phyloP scores from a whole-genome alignment of 164 flowering plant species.

The Akebia trifoliata region DNA sequence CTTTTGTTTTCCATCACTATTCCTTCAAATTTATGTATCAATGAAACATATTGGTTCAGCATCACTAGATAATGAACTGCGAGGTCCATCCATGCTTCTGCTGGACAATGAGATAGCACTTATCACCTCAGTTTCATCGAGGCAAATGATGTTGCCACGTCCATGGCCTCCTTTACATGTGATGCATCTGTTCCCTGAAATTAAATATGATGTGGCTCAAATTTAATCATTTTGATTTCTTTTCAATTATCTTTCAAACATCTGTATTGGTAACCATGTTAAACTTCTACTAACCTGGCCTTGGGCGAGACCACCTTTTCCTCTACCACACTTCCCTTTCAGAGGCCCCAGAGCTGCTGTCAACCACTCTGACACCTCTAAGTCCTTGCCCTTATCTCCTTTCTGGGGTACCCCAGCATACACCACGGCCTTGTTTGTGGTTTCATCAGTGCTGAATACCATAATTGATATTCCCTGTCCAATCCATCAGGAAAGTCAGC shows the following conservation, averaged over 20 bases:
- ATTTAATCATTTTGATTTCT: not conserved
- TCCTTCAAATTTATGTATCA: not conserved
- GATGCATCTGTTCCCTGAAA: slow-evolving; percentile 58
- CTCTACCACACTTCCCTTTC: slow-evolving; percentile 85
- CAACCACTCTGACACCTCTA: slow-evolving; percentile 84
- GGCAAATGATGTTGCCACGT: slow-evolving; percentile 52
- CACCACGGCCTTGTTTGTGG: slow-evolving; percentile 75
- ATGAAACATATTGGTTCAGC: not conserved
- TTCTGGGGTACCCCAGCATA: slow-evolving; percentile 84
- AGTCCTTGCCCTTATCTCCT: slow-evolving; percentile 35
- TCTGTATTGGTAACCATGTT: too few species aligned
- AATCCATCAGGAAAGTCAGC: slow-evolving; percentile 9
- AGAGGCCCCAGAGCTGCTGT: slow-evolving; percentile 60
- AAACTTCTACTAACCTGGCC: slow-evolving; percentile 77
- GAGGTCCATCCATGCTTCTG: not conserved
- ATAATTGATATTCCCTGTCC: slow-evolving; percentile 71
- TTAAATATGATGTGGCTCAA: not conserved
- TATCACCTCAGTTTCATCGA: slow-evolving; percentile 46
- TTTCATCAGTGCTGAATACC: slow-evolving; percentile 77
- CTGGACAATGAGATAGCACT: not conserved
- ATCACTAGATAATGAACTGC: not conserved
- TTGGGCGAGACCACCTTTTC: slow-evolving; percentile 80
- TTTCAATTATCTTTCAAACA: too few species aligned
- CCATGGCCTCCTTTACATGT: slow-evolving; percentile 48
- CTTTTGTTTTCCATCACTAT: not conserved